These are phyloP conservation scores for Populus nigra DNA, from an alignment of 345 rosid genomes.

Conservation along the genomic window DNA sequence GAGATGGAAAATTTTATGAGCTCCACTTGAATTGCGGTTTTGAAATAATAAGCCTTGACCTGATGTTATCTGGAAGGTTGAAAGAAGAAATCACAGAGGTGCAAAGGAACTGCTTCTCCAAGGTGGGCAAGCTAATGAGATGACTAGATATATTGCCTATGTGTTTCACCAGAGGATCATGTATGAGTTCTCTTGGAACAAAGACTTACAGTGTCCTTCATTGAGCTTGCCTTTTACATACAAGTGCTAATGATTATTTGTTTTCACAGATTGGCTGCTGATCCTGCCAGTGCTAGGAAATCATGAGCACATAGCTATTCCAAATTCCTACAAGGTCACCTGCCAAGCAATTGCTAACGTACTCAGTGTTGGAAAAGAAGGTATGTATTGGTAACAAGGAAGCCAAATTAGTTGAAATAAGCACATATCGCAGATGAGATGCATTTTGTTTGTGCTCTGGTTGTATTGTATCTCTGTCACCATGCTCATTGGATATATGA, in stretches of 20 bases:
- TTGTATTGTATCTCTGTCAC: background rate
- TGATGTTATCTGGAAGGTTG: background rate
- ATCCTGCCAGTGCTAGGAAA: background rate
- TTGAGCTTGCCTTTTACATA: background rate
- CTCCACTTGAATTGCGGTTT: background rate
- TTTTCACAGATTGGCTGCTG: background rate
- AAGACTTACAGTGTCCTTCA: background rate
- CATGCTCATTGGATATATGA: background rate
- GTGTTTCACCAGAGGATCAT: too few relatives aligned
- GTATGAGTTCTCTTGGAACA: background rate
- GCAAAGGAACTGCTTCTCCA: background rate
- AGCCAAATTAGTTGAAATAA: background rate
- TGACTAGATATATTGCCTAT: background rate
- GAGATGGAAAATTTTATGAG: conserved; percentile 3
- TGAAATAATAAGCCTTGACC: background rate
- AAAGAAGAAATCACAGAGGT: background rate
- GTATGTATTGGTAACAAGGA: background rate
- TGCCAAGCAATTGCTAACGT: background rate
- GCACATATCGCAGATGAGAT: background rate
- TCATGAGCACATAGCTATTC: background rate
- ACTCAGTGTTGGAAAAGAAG: background rate
- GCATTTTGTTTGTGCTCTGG: background rate
- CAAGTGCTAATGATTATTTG: background rate
- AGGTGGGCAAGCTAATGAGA: background rate
- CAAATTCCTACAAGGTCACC: background rate